These are phyloP conservation scores for Aspergillus pseudoglaucus DNA, from an alignment of 2,329 filamentous ascomycete genomes.

Conservation along the genomic window DNA sequence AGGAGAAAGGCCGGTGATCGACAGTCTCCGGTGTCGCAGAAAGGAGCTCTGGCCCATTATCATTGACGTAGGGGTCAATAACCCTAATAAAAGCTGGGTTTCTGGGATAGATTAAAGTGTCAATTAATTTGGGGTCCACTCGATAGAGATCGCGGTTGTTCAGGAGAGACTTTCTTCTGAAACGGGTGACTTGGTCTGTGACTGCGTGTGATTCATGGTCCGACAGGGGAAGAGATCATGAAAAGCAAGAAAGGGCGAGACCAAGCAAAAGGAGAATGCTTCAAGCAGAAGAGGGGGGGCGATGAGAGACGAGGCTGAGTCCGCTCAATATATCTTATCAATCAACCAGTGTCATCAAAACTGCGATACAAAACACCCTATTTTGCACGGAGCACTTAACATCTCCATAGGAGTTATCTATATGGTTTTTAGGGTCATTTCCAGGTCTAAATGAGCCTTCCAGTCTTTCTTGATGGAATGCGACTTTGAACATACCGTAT, in stretches of 20 bases:
- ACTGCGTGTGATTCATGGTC: neutral
- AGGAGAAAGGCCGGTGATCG: neutral
- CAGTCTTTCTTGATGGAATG: too few species aligned
- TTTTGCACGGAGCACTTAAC: too few species aligned
- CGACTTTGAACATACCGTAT: too few species aligned
- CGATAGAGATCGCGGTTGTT: neutral
- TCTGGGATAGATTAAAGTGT: neutral
- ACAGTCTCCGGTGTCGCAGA: neutral
- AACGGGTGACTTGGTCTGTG: neutral
- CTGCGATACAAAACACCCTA: too few species aligned
- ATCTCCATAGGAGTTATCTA: too few species aligned
- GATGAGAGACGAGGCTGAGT: neutral
- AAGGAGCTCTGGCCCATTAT: neutral
- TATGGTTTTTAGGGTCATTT: too few species aligned
- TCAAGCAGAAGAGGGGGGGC: neutral
- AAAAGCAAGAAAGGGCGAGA: neutral
- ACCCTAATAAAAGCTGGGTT: neutral
- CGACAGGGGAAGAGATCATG: neutral
- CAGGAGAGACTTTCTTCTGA: neutral
- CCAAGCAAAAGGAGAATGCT: neutral
- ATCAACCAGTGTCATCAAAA: neutral
- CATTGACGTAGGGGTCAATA: too few species aligned
- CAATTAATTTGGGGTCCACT: neutral
- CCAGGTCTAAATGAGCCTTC: too few species aligned
- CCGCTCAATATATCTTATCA: neutral